Conservation (phyloP, 139 green algal species). For the Chlamydomonas schloesseri region DNA sequence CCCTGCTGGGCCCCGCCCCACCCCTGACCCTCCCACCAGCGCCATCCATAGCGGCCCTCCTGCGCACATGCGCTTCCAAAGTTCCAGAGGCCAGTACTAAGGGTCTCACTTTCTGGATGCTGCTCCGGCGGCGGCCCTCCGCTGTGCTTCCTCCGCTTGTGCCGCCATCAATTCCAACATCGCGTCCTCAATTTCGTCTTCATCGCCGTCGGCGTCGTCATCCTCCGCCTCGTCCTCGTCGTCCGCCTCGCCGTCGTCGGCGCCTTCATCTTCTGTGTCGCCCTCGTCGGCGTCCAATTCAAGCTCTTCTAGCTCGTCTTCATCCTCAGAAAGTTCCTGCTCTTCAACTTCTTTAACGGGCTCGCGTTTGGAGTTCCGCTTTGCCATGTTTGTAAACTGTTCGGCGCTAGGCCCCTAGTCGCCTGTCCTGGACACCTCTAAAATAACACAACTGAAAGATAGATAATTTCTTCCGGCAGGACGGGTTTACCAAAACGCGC, state of each 20-base stretch:
- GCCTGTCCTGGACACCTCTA: background rate
- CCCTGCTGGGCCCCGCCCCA: too few species aligned
- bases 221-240: slow-evolving; percentile 39
- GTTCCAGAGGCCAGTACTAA: too few species aligned
- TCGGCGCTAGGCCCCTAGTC: background rate
- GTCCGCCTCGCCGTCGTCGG: slow-evolving; percentile 41
- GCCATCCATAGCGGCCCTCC: too few species aligned
- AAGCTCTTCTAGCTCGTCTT: slow-evolving; percentile 21
- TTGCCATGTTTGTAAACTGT: background rate
- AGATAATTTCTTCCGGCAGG: too few species aligned
- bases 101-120: too few species aligned
- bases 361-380: background rate
- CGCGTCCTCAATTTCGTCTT: slow-evolving; percentile 69
- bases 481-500: too few species aligned
- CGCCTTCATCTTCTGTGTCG: slow-evolving; percentile 39
- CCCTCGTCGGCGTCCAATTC: slow-evolving; percentile 30
- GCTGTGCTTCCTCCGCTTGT: slow-evolving; percentile 23
- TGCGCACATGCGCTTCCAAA: too few species aligned
- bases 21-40: too few species aligned
- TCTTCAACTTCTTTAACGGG: background rate
- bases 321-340: background rate
- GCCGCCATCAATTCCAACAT: slow-evolving; percentile 48
- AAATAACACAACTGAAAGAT: background rate
- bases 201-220: slow-evolving; percentile 58
- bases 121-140: slow-evolving; percentile 15